Conservation (phyloP, 768 basidiomycete genomes). For the Serendipita sp. region DNA sequence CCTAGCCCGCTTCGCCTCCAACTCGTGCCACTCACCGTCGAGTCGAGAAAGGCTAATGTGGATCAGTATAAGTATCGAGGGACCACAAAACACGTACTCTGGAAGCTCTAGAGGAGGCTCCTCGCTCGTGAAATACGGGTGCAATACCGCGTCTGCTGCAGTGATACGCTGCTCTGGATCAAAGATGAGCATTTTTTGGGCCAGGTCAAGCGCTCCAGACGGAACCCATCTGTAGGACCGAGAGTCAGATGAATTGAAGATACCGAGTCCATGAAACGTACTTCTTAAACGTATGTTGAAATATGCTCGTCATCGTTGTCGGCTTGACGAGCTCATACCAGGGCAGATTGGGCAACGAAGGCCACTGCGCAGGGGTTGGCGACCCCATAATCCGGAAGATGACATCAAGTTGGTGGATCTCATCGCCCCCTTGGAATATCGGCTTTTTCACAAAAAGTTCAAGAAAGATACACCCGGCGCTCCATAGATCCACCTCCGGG, state of each 20-base stretch:
- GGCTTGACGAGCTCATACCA: conserved; percentile 99
- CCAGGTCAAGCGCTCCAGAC: conserved; percentile 73
- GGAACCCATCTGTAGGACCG: conserved; percentile 55
- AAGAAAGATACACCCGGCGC: conserved; percentile 99
- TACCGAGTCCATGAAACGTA: conserved; percentile 24
- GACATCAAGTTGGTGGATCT: conserved; percentile 91
- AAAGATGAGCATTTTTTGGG: conserved; percentile 64
- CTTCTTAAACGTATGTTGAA: conserved; percentile 78
- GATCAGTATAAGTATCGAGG: conserved; percentile 1
- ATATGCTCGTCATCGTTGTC: conserved; percentile 51
- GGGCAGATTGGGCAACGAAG: conserved; percentile 64
- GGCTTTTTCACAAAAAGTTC: conserved; percentile 93
- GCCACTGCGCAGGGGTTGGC: conserved; percentile 71
- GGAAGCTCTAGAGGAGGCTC: conserved; percentile 58
- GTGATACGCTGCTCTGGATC: conserved; percentile 64
- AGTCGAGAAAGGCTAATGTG: conserved; percentile 49
- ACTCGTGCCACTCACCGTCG: conserved; percentile 96
- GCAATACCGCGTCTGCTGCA: conserved; percentile 64
- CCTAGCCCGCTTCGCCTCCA: conserved; percentile 69
- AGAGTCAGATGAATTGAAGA: neutral
- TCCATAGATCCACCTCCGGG: conserved; percentile 99
- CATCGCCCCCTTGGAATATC: conserved; percentile 95
- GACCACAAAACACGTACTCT: conserved; percentile 42
- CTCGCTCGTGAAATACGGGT: conserved; percentile 75
- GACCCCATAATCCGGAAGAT: conserved; percentile 87